Evolutionary conservation across 176 grass and related monocot species (phyloP).

Genomic region (Aegilops umbellulata): DNA sequence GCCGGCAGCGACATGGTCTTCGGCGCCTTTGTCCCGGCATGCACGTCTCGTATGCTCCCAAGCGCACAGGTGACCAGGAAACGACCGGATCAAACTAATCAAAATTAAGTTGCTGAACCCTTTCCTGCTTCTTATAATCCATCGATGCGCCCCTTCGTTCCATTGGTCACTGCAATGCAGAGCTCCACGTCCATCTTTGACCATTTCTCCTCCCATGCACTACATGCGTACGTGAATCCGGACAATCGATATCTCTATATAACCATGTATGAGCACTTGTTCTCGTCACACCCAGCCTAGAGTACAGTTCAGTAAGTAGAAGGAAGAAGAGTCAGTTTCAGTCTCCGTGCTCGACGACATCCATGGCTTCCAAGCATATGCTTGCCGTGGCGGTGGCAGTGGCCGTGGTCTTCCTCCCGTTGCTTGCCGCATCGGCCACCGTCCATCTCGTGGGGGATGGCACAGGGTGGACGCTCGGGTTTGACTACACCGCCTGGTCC

Average conservation of each 20-base stretch:
- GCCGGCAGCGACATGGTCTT: too few relatives aligned
- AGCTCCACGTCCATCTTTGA: background rate
- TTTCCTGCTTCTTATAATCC: background rate
- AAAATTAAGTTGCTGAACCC: background rate
- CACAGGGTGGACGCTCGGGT: background rate
- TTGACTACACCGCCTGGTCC: slow-evolving; percentile 31
- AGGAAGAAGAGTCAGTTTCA: background rate
- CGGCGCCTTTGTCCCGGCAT: too few relatives aligned
- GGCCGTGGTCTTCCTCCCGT: background rate
- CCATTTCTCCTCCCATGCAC: background rate
- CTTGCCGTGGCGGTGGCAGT: background rate
- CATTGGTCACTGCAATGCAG: background rate
- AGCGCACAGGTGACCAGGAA: too few relatives aligned
- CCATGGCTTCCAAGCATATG: slow-evolving; percentile 32
- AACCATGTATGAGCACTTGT: background rate
- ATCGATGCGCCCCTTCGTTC: background rate
- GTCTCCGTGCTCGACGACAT: background rate
- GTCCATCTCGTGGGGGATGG: slow-evolving; percentile 24
- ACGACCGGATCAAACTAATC: too few relatives aligned
- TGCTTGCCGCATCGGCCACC: background rate
- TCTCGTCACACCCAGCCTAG: background rate
- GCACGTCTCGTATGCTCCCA: too few relatives aligned
- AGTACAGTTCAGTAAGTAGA: background rate
- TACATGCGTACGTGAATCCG: background rate
- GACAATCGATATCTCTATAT: background rate